phyloP scores from a whole-genome alignment of 768 basidiomycete species.

The Asterophora parasitica region DNA sequence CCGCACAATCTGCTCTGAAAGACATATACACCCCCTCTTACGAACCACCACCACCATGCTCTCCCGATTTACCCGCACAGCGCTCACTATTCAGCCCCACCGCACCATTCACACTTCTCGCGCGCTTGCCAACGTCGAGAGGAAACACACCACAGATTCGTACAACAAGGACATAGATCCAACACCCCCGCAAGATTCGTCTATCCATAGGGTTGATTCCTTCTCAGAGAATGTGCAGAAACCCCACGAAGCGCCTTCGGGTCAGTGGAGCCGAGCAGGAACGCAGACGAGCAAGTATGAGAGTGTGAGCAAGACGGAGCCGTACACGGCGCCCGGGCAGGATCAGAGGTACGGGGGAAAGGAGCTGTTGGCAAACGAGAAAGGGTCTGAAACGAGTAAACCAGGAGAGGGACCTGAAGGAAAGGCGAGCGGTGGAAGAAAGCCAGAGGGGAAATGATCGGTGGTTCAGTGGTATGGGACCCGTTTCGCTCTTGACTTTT shows the following conservation, averaged over 20 bases:
- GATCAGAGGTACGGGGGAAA: conserved; percentile 26
- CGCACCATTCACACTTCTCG: conserved; percentile 6
- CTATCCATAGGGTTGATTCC: conserved; percentile 43
- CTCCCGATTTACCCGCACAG: conserved; percentile 4
- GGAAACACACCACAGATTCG: conserved; percentile 31
- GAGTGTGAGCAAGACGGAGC: conserved; percentile 26
- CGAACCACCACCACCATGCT: conserved; percentile 11
- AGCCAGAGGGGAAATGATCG: conserved; percentile 21
- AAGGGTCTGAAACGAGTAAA: conserved; percentile 30
- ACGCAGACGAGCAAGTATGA: conserved; percentile 32
- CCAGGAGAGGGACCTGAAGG: conserved; percentile 33
- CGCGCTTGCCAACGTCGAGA: neutral
- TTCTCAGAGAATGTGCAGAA: conserved; percentile 38
- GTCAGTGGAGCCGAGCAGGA: conserved; percentile 39
- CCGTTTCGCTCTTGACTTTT: too few relatives aligned
- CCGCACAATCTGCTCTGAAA: neutral
- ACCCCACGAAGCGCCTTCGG: conserved; percentile 46
- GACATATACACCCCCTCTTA: neutral
- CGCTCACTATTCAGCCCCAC: conserved; percentile 2
- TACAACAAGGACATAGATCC: conserved; percentile 47
- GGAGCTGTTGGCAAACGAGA: conserved; percentile 24
- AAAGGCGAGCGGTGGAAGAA: conserved; percentile 31
- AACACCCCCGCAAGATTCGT: conserved; percentile 35
- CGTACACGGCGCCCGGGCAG: conserved; percentile 26
- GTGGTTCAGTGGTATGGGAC: too few relatives aligned